Evolutionary conservation across 2,329 filamentous ascomycete species (phyloP).

Genomic region (Elsinoe perseae): DNA sequence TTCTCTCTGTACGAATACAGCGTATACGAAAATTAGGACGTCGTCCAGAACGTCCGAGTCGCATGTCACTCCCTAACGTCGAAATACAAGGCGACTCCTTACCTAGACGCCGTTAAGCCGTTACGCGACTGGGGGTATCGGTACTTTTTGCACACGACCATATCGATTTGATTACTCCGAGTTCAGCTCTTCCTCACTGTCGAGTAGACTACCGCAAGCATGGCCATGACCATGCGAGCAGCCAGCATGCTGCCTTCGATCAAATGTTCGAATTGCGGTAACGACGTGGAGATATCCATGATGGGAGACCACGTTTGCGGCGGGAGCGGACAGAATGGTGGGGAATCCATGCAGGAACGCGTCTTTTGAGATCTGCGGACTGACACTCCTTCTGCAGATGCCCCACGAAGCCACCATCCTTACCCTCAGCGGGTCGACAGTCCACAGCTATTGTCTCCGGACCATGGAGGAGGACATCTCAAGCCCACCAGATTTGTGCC

Average conservation of each 20-base stretch:
- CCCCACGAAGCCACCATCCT: conserved; percentile 3
- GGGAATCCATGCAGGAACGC: conserved; percentile 31
- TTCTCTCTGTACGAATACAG: neutral
- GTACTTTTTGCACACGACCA: conserved; percentile 14
- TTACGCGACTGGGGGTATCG: conserved; percentile 13
- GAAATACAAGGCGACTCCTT: conserved; percentile 8
- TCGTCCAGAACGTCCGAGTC: conserved; percentile 2
- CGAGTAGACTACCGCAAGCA: neutral
- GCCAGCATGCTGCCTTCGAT: conserved; percentile 71
- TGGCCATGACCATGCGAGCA: conserved; percentile 41
- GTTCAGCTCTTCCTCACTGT: neutral
- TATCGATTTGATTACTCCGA: neutral
- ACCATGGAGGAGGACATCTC: conserved; percentile 11
- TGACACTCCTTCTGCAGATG: conserved; percentile 15
- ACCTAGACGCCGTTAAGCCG: neutral
- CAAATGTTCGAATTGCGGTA: conserved; percentile 76
- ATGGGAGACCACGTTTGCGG: conserved; percentile 77
- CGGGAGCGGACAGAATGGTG: conserved; percentile 11
- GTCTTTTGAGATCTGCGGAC: conserved; percentile 34
- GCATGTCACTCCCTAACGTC: conserved; percentile 14
- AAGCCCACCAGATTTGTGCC: conserved; percentile 7
- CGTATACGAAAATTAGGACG: neutral
- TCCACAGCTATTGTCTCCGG: conserved; percentile 13
- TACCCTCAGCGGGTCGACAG: conserved; percentile 13
- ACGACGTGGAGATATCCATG: conserved; percentile 70